Base-by-base conservation (phyloP, 1,139 yeast genomes). In the Sugiyamaella sp. region DNA sequence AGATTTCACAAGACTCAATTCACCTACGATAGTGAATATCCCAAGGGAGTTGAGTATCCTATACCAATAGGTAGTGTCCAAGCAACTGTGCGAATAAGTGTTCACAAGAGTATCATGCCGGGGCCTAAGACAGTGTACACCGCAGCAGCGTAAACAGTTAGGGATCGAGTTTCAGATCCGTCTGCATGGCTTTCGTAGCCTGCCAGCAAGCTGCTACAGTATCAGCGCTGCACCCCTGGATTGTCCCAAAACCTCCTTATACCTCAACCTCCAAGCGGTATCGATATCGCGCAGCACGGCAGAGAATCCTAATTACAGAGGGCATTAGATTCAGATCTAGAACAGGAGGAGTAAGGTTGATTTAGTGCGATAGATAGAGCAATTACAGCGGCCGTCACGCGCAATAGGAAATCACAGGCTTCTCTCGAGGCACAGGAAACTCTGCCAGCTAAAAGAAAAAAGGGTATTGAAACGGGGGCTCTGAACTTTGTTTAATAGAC, bases 221-320 rank as follows among this genome's bases (percentile, higher is more conserved):
- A 12, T 6, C n/a, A 8, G 14, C 35, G 35, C 35, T 29, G 35
- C 35, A 29, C 35, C 35, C 35, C 35, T 29, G 35, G 35, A 29
- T 29, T 29, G 35, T 29, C 35, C 35, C 35, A 29, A 29, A 29
- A 29, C 14, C 35, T 10, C 35, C 35, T 29, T 29, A 29, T 10
- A 29, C 35, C 35, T 29, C 35, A 29, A 29, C 35, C 35, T 29
- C 35, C 35, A 29, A 25, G 29, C n/a, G n/a, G n/a, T n/a, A n/a
- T n/a, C n/a, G n/a, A n/a, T n/a, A n/a, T n/a, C n/a, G n/a, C n/a
- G n/a, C n/a, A n/a, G n/a, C n/a, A n/a, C n/a, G n/a, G n/a, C n/a
- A n/a, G n/a, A n/a, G n/a, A n/a, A n/a, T n/a, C n/a, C n/a, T n/a
- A n/a, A n/a, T n/a, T n/a, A n/a, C n/a, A n/a, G n/a, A n/a, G 35